Conservation (phyloP, 1,139 yeast genomes). For the Sugiyamaella pinicola region DNA sequence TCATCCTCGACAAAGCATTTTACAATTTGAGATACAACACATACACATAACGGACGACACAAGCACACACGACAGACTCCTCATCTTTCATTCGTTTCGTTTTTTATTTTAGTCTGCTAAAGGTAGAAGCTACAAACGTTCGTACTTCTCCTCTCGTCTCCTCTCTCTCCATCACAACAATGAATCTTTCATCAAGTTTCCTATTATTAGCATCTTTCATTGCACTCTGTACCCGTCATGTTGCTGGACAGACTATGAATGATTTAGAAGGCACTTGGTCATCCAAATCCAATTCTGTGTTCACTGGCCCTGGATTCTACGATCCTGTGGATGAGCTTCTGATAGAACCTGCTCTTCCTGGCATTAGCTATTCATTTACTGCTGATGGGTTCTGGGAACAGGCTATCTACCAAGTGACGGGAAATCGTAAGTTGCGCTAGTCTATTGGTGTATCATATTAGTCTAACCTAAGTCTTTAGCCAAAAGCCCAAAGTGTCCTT, state of each 20-base stretch:
- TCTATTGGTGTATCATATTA: background rate
- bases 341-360: conserved; percentile 94
- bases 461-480: conserved; percentile 41
- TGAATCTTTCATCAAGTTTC: conserved; percentile 2
- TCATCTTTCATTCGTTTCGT: too few species aligned
- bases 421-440: conserved; percentile 50
- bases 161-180: background rate
- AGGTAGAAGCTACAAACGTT: too few species aligned
- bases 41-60: too few species aligned
- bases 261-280: conserved; percentile 82
- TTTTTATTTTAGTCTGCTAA: too few species aligned
- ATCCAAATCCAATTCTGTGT: conserved; percentile 88
- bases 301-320: conserved; percentile 95
- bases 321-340: conserved; percentile 94
- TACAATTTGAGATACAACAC: too few species aligned
- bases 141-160: too few species aligned
- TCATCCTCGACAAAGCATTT: too few species aligned
- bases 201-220: conserved; percentile 2
- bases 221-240: background rate
- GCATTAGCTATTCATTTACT: conserved; percentile 89
- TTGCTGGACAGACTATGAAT: conserved; percentile 1
- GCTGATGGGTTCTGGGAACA: conserved; percentile 88
- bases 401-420: conserved; percentile 76
- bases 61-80: too few species aligned
- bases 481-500: conserved; percentile 73